These are phyloP conservation scores for Heimioporus sp. DNA, from an alignment of 768 basidiomycete genomes.

Conservation along the genomic window DNA sequence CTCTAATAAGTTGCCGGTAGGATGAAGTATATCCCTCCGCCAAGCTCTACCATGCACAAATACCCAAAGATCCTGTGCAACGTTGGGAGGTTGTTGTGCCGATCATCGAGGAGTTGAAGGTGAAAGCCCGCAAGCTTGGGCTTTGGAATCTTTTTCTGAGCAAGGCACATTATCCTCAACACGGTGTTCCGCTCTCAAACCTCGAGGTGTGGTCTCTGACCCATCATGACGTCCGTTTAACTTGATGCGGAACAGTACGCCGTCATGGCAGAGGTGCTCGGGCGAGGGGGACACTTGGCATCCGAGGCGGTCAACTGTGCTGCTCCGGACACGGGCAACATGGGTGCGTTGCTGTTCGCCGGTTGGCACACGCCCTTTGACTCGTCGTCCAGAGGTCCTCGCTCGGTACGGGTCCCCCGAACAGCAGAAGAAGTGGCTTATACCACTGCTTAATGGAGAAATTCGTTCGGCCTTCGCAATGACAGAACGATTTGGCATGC, in stretches of 20 bases:
- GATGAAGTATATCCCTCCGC: constrained; percentile 85
- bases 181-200: constrained; percentile 88
- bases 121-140: constrained; percentile 81
- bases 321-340: constrained; percentile 97
- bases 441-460: constrained; percentile 86
- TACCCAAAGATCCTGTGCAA: constrained; percentile 68
- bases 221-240: neutral
- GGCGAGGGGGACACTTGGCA: constrained; percentile 76
- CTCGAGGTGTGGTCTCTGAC: constrained; percentile 63
- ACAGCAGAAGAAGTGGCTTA: constrained; percentile 89
- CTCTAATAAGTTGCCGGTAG: constrained; percentile 36
- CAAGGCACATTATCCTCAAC: constrained; percentile 88
- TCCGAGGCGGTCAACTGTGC: constrained; percentile 91
- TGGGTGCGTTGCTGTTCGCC: constrained; percentile 54
- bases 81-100: constrained; percentile 87
- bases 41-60: constrained; percentile 73
- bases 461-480: constrained; percentile 95
- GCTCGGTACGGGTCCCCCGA: constrained; percentile 90
- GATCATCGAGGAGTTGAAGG: constrained; percentile 81
- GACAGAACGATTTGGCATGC: constrained; percentile 86
- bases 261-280: constrained; percentile 95
- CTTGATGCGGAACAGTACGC: constrained; percentile 64
- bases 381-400: constrained; percentile 75
- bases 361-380: neutral
- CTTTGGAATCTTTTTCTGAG: constrained; percentile 98